Evolutionary conservation across 1,139 yeast genomes (phyloP), one percentile per base, ranked within the genome.

Genomic region (Waltiozyma sp.): DNA sequence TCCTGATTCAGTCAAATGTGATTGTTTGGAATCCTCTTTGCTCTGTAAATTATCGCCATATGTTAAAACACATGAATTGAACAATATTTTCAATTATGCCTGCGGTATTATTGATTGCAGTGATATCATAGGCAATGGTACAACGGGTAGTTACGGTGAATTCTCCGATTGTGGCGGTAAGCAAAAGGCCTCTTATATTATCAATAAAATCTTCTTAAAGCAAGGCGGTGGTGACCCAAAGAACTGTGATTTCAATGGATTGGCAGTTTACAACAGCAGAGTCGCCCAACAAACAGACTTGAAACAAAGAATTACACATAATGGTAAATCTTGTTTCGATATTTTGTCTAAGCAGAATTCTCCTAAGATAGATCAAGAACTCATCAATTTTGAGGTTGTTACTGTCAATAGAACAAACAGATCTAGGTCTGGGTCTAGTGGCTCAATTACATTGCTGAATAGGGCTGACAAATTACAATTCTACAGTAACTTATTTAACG

Each of bases 1-100:
- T 0, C 88, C 88, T 9, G 70, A 76, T 50, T 49, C 59, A 4
- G 66, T 64, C 2, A 70, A 70, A 48, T 81, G 88, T 60, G 70
- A 68, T 39, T 80, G 87, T 55, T 60, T 77, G 46, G 72, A 72
- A 54, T 57, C 69, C 8, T 59, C 72, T 1, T 59, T 77, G 38
- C 64, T 73, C 3, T 80, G 87, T 56, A 65, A 70, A 35, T 62
- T 72, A 15, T 55, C 64, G 19, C 67, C 74, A 0, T 59, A 58
- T 39, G 59, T 57, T 7, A 56, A 56, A 14, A 54, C 61, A 15
- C 49, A 58, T 35, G 66, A 68, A 38, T 60, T 64, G 38, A 55
- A 60, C 24, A 51, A 58, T 3, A 54, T 71, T 9, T 67, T 76
- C 47, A 62, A 64, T 13, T 68, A 71, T 43, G 60, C 77, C 2